Base-by-base conservation (phyloP, 225 moss, liverwort and hornwort species). In the Bryoerythrophyllum caledonicum region DNA sequence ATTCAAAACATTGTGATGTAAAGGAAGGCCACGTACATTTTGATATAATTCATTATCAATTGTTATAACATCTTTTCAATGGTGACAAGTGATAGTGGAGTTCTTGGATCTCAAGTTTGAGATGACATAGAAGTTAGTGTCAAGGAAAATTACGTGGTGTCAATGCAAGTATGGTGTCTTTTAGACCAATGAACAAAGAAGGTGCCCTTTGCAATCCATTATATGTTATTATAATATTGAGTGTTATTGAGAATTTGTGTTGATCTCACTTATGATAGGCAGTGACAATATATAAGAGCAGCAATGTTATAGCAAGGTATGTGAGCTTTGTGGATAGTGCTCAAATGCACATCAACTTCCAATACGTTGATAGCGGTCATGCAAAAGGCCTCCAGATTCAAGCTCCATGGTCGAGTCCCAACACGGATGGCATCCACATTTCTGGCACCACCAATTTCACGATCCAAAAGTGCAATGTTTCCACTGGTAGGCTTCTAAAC, bases 381-480 rank as follows among this genome's bases (percentile, higher is more conserved):
- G 87, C 66, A 0, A 84, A 73, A 8, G n/a, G 17, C 66, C 48
- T 87, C 44, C 71, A 38, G 8, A 67, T 84, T 5, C 70, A 24
- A 24, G 84, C 87, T 1, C 84, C 87, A 0, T 70, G 64, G 69
- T 81, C 52, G 0, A 87, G 87, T 10, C 87, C 87, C 71, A 87
- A 87, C 71, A 87, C 87, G 0, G 87, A 87, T 17, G 87, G 87
- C 65, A 87, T 87, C 34, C 87, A 87, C 72, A 34, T 87, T 5
- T 74, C 66, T 0, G 40, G 25, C 25, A 70, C 79, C 30, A 74
- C 73, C 2, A 24, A 87, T 23, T 83, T 84, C 5, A 32, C 28
- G 0, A 20, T 87, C 6, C 84, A 74, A 2, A 27, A n/a, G 12
- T 87, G 87, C 2, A 6, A 76, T 0, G 67, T 87, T 17, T 73